Conservation (phyloP, 495 filamentous ascomycete genomes). For the Pyrenopolyporus hunteri region DNA sequence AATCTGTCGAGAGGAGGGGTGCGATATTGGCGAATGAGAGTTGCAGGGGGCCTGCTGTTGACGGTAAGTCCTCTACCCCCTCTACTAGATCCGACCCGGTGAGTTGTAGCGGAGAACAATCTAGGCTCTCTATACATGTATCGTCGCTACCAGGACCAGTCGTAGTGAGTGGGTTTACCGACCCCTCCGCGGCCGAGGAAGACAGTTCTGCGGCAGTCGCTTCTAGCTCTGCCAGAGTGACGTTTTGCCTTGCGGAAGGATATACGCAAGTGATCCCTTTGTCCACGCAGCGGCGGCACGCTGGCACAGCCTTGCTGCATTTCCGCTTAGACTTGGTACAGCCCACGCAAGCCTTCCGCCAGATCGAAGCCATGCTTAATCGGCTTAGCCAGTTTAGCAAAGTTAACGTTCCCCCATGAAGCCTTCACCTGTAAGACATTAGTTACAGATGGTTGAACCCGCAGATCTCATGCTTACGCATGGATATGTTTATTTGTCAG, state of each 20-base stretch:
- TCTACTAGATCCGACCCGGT: conserved; percentile 5
- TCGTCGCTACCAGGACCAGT: not conserved
- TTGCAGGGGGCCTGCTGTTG: not conserved
- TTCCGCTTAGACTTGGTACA: conserved; percentile 42
- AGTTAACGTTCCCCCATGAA: no score
- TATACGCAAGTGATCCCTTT: conserved; percentile 32
- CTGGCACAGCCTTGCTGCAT: conserved; percentile 37
- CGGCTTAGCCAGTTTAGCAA: not conserved
- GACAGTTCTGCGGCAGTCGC: not conserved
- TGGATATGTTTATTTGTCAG: conserved; percentile 32
- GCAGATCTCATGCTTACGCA: no score
- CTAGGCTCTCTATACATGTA: not conserved
- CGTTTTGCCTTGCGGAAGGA: conserved; percentile 19
- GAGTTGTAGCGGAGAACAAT: conserved; percentile 7
- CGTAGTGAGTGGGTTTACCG: conserved; percentile 1
- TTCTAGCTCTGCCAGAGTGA: not conserved
- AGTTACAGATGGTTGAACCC: no score
- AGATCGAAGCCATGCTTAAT: conserved; percentile 5
- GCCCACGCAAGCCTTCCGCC: conserved; percentile 34
- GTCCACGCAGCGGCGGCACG: conserved; percentile 32
- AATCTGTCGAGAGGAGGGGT: not conserved
- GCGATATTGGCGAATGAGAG: not conserved
- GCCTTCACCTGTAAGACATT: no score
- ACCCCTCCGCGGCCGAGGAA: not conserved
- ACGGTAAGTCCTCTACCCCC: not conserved